phyloP scores from a whole-genome alignment of 164 flowering plant genomes.

The Tetrastigma voinierianum region DNA sequence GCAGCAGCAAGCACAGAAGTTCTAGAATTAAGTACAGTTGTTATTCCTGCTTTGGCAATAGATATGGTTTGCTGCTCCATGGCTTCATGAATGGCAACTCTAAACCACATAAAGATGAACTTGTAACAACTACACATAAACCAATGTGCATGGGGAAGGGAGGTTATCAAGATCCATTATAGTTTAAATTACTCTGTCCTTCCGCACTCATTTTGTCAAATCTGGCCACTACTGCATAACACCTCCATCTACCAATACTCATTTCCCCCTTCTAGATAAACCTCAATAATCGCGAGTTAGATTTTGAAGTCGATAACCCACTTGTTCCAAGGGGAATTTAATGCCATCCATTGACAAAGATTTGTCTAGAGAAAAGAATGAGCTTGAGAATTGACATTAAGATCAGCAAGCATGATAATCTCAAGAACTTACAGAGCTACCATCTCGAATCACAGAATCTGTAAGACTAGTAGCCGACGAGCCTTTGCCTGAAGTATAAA shows the following conservation, averaged over 20 bases:
- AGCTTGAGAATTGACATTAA: background rate
- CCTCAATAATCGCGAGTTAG: conserved; percentile 36
- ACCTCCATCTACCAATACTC: conserved; percentile 99
- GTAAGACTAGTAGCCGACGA: conserved; percentile 99
- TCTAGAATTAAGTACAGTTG: conserved; percentile 97
- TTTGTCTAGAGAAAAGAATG: background rate
- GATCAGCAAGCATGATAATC: background rate
- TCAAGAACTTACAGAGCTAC: conserved; percentile 69
- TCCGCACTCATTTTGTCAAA: conserved; percentile 99
- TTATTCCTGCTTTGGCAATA: conserved; percentile 99
- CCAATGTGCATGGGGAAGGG: background rate
- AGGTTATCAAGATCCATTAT: background rate
- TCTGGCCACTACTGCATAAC: conserved; percentile 98
- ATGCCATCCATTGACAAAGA: background rate
- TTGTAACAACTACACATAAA: conserved; percentile 1
- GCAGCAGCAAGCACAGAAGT: conserved; percentile 99
- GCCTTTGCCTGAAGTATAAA: conserved; percentile 98
- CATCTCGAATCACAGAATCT: conserved; percentile 94
- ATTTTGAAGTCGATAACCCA: background rate
- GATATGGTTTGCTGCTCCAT: conserved; percentile 99
- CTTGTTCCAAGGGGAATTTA: background rate
- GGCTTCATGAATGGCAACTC: conserved; percentile 99
- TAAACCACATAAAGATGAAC: conserved; percentile 18
- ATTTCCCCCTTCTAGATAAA: conserved; percentile 99
- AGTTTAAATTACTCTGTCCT: conserved; percentile 64